Conservation (phyloP, 371 early-diverging fungal species). For the Fennellomyces sp. region DNA sequence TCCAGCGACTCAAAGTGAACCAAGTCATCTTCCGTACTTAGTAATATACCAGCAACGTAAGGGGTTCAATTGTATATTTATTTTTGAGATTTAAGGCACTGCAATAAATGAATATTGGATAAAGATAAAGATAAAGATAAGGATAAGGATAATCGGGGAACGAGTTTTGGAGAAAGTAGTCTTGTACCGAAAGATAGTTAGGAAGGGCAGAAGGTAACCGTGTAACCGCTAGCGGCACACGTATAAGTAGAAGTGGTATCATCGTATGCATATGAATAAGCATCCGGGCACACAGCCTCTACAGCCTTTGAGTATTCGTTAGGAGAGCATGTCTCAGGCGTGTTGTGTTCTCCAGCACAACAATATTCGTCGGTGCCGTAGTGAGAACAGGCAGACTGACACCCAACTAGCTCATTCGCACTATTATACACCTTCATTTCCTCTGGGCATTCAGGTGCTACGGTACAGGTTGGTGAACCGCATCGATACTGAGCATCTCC, state of each 20-base stretch:
- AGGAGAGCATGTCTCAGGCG: slow-evolving; percentile 24
- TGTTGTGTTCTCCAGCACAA: slow-evolving; percentile 32
- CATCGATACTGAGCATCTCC: no score
- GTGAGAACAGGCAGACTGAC: slow-evolving; percentile 36
- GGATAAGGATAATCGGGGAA: no score
- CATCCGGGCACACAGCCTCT: slow-evolving; percentile 35
- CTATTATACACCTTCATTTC: slow-evolving; percentile 24
- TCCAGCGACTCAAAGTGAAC: no score
- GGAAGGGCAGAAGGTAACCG: slow-evolving; percentile 44
- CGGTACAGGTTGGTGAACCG: slow-evolving; percentile 25
- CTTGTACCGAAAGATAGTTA: no score
- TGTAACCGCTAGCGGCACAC: slow-evolving; percentile 38
- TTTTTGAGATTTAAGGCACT: no score
- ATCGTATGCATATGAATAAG: slow-evolving; percentile 54
- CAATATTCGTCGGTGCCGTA: slow-evolving; percentile 31
- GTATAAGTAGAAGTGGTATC: slow-evolving; percentile 45
- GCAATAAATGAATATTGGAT: no score
- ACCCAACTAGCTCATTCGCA: slow-evolving; percentile 27
- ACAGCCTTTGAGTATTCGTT: slow-evolving; percentile 28
- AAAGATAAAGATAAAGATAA: no score
- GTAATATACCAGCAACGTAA: no score
- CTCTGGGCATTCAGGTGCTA: slow-evolving; percentile 31
- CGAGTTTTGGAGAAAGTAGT: no score
- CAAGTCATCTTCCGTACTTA: no score
- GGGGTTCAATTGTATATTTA: no score